These are phyloP conservation scores for Penicillium brasilianum DNA, from an alignment of 2,329 filamentous ascomycete genomes.

Conservation along the genomic window DNA sequence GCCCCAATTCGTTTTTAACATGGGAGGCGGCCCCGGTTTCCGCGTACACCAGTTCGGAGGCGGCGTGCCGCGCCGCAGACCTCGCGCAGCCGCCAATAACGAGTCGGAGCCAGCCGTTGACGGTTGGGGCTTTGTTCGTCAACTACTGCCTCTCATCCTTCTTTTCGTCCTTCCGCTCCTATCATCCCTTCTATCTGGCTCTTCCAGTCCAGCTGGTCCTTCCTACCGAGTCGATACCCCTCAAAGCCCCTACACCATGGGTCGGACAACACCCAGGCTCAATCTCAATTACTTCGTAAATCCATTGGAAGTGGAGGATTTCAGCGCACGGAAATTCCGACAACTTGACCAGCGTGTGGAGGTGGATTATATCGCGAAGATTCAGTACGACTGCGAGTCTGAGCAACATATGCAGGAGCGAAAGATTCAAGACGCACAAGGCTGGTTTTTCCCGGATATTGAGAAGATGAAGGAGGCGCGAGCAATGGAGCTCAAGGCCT, in stretches of 20 bases:
- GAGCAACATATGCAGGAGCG: constrained; percentile 70
- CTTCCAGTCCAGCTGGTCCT: constrained; percentile 64
- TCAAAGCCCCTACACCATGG: constrained; percentile 71
- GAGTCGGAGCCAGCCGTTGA: constrained; percentile 58
- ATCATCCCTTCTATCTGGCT: constrained; percentile 73
- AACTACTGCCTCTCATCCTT: constrained; percentile 84
- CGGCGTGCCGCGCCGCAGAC: constrained; percentile 73
- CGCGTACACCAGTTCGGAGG: constrained; percentile 96
- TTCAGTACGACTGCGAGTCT: constrained; percentile 74
- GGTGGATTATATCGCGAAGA: constrained; percentile 67
- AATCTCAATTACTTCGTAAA: constrained; percentile 86
- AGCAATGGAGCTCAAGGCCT: constrained; percentile 64
- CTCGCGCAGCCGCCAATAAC: constrained; percentile 62
- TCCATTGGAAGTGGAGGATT: constrained; percentile 74
- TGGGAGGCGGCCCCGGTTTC: constrained; percentile 87
- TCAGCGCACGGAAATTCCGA: constrained; percentile 69
- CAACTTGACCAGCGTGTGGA: constrained; percentile 81
- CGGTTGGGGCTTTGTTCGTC: constrained; percentile 64
- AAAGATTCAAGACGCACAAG: constrained; percentile 77
- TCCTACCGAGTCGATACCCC: constrained; percentile 76
- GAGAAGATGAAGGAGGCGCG: constrained; percentile 77
- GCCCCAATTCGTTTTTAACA: constrained; percentile 92
- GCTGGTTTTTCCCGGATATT: constrained; percentile 83
- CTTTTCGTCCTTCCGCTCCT: constrained; percentile 86
- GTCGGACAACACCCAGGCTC: constrained; percentile 71